Evolutionary conservation across 192 early-diverging fungal genomes (phyloP).

Genomic region (Powellomyces hirtus): DNA sequence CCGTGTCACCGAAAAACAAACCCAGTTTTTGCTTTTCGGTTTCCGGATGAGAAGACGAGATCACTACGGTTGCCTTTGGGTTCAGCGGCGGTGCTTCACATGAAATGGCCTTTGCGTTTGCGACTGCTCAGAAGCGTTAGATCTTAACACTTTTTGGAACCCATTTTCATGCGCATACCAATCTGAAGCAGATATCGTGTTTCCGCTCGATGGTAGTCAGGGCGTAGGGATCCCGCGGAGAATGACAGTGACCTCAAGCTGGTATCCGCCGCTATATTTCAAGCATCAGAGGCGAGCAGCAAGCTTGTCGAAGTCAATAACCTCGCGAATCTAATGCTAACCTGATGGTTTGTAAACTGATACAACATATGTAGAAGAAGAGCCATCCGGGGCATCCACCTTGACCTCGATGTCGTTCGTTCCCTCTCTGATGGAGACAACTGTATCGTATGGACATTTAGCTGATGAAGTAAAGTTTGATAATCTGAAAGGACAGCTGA

Average conservation of each 20-base stretch:
- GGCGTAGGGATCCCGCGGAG: constrained; percentile 25
- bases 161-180: constrained; percentile 5
- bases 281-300: not conserved
- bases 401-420: constrained; percentile 35
- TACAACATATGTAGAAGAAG: constrained; percentile 33
- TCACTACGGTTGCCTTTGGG: not conserved
- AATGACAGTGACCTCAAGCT: constrained; percentile 31
- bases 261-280: constrained; percentile 33
- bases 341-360: constrained; percentile 36
- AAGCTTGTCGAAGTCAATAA: too few species aligned
- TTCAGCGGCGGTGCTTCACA: not conserved
- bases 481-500: not conserved
- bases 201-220: constrained; percentile 41
- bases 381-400: constrained; percentile 49
- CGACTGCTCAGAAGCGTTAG: not conserved
- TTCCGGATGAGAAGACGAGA: not conserved
- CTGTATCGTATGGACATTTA: constrained; percentile 16
- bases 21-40: not conserved
- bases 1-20: constrained; percentile 28
- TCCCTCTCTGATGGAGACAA: constrained; percentile 28
- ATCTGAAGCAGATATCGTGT: constrained; percentile 32
- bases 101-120: not conserved
- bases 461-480: not conserved
- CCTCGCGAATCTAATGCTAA: constrained; percentile 1
- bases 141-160: not conserved